Evolutionary conservation across 2,329 filamentous ascomycete species (phyloP), one percentile per base, ranked within the genome.

Genomic region (Aspergillus puulaauensis): DNA sequence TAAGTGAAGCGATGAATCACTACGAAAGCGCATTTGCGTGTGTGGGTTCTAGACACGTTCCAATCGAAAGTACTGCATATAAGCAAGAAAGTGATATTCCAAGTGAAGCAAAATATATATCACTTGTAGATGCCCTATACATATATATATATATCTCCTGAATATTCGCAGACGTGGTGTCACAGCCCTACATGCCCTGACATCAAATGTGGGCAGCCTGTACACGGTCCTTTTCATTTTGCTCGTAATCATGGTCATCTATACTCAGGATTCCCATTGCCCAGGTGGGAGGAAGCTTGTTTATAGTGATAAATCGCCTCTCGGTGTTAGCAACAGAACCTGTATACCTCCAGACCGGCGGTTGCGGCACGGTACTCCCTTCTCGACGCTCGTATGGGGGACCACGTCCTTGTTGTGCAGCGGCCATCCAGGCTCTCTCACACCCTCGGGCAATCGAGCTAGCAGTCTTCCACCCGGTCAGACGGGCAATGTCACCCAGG

Each of bases 391-490:
- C 73, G 70, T 96, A 97, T 1, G 86, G 86, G 4, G 92, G 91
- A 0, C 92, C 93, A 46, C 86, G 83, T 0, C 90, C 90, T 65
- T 89, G 79, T 60, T 87, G 83, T 3, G 85, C 89, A 1, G 89
- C 87, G 69, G 88, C 90, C 58, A 84, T 82, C 95, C 95, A 99
- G 0, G 86, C 83, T 3, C 86, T 88, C 73, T 98, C 93, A 72
- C 91, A 96, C 1, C 91, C 92, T 49, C 85, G 82, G 0, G 91
- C 91, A 61, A 97, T 93, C 41, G 92, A 86, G 35, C 86, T 83
- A 1, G 91, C 90, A 1, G 89, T 91, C 66, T 91, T 89, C 90
- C 91, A 97, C 0, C 95, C 95, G 0, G 91, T 96, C 7, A 95
- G 80, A 1, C 87, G 85, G 2, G 89, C 85, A 40, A 96, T 87